Percentiles rank a stretch among this genome's conserved stretches.
phyloP scores from a whole-genome alignment of 805 yeast species.

The Yarrowia yakushimensis region DNA sequence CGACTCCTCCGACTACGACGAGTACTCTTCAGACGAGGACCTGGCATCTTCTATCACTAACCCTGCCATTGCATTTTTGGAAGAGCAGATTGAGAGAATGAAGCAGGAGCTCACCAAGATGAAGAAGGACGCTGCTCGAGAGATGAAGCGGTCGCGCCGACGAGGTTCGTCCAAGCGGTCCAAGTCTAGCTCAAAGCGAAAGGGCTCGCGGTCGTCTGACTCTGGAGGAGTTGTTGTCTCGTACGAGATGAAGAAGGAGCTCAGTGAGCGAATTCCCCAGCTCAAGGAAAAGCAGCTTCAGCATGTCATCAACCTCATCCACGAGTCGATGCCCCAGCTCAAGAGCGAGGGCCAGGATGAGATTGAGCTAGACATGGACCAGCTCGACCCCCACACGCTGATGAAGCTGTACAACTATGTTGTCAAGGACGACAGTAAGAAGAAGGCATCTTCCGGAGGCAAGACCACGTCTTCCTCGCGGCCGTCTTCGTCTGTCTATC shows the following conservation, averaged over 20 bases:
- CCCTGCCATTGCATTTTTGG: constrained; percentile 86
- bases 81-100: constrained; percentile 82
- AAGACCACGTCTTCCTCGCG: constrained; percentile 26
- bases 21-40: constrained; percentile 36
- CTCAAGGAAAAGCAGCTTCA: constrained; percentile 74
- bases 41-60: constrained; percentile 61
- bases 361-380: constrained; percentile 94
- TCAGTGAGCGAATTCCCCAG: constrained; percentile 76
- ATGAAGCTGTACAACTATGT: constrained; percentile 81
- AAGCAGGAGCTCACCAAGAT: constrained; percentile 76
- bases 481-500: constrained; percentile 26
- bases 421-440: constrained; percentile 40
- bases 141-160: constrained; percentile 38
- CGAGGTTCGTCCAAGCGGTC: constrained; percentile 45
- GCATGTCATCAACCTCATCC: constrained; percentile 79
- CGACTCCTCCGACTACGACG: constrained; percentile 44
- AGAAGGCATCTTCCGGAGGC: constrained; percentile 8
- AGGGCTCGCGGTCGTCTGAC: constrained; percentile 25
- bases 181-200: constrained; percentile 27
- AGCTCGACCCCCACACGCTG: constrained; percentile 78
- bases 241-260: constrained; percentile 94
- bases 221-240: constrained; percentile 51
- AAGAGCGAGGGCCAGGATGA: constrained; percentile 69
- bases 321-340: constrained; percentile 66
- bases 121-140: constrained; percentile 50